Evolutionary conservation across 257 asterid genomes (phyloP), one percentile per base, ranked within the genome.

Genomic region (Solanum piurae): DNA sequence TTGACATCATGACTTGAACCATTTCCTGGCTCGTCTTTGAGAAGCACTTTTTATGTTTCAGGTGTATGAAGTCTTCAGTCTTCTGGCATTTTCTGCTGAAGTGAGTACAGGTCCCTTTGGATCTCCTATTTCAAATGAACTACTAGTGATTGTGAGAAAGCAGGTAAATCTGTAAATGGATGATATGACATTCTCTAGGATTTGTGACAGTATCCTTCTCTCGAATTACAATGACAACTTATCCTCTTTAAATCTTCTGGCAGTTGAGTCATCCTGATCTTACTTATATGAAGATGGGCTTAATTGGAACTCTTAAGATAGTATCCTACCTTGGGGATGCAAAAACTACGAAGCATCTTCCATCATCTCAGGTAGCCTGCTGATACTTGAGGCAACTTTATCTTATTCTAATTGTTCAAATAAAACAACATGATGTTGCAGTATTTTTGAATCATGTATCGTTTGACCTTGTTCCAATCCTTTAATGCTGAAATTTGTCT

Each of bases 201-300:
- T 72, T 72, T 85, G 18, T 77, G 83, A 44, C 36, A 75, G 44
- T 44, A 20, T 49, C 73, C 72, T 72, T 66, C 62, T 71, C 62
- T 86, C 2, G 84, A 80, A 40, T 69, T 58, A 79, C 58, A 46
- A 69, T 62, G 58, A 40, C 49, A 88, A 86, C 77, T 89, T 90
- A 85, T 88, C 69, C 73, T 44, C 86, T 89, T 89, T 83, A 87
- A 71, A 83, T 86, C 44, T 82, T 71, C 85, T 89, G 87, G 87
- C 93, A 95, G 98, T 90, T 95, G 71, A 94, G 90, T 90, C 93
- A 93, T 95, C 92, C 98, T 76, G 98, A 95, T 89, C 88, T 94
- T 86, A 87, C 89, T 89, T 95, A 94, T 92, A 95, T 94, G 95
- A 93, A 91, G 93, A 95, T 95, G 98, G 98, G 98, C 91, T 90